Evolutionary conservation across 805 yeast species (phyloP), one percentile per base, ranked within the genome.

Genomic region (Saccharomycopsis vini): DNA sequence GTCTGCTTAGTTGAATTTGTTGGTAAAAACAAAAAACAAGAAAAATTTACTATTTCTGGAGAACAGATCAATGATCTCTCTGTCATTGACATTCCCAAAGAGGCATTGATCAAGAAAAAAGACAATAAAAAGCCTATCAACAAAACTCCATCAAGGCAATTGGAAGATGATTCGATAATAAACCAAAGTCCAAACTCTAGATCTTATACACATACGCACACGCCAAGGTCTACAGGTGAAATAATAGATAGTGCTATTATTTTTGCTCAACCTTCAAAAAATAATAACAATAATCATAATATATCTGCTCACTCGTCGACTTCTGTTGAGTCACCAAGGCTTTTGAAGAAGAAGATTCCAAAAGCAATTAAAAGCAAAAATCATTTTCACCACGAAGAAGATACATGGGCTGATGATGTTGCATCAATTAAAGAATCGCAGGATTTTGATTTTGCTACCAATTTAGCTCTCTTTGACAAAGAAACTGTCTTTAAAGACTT

Each of bases 401-500:
- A 66, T 3, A 73, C 67, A 38, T 75, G 79, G 78, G 70, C 67
- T 42, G 75, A 68, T 34, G 75, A 71, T 45, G 69, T 76, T 26
- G 52, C 62, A 45, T 62, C 66, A 47, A 70, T 75, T 58, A 68
- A 75, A 51, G 50, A 61, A 16, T 58, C 69, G 43, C 71, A 67
- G 19, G 96, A 87, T 50, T 89, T 89, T 62, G 96, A 89, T 59
- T 89, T 89, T 61, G 85, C 77, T 44, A 79, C 85, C 12, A 85
- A 83, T 56, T 68, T 89, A 50, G 80, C 80, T 20, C 77, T 79
- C 67, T 89, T 89, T 56, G 92, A 89, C 60, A 89, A 89, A 60
- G 66, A 70, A 46, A 69, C 79, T 4, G 90, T 88, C 3, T 82
- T 89, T 60, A 83, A 81, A 39, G 87, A 86, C 56, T 72, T 89